Base-by-base conservation (phyloP, 129 eudicot genomes). In the Saposhnikovia divaricata region DNA sequence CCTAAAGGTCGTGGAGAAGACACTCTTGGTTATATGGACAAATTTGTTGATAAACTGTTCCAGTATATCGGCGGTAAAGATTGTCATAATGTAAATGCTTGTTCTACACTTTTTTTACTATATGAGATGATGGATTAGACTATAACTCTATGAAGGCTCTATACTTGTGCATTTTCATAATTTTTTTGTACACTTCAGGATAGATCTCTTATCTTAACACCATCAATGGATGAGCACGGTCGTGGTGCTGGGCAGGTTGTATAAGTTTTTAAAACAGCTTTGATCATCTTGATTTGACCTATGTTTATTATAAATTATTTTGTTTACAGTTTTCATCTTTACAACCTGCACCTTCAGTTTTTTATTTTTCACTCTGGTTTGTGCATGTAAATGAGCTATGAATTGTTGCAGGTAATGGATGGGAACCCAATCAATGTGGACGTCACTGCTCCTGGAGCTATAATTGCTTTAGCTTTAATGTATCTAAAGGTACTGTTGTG, bases 371-470 rank as follows among this genome's bases (percentile, higher is more conserved):
- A 25, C 57, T 79, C 78, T 53, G 74, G 78, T 76, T 61, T 45
- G 74, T 53, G 37, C 28, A 77, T 81, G 72, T 51, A 40, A 74
- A 23, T 74, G 74, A 44, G 46, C 76, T 65, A 48, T 69, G n/a
- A 80, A 46, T 79, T 83, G 75, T 65, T 43, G 59, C 61, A 94
- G 98, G 82, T 89, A 82, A 80, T 85, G 87, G 98, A 95, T 81
- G 96, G 93, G 83, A 84, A 82, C 44, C 86, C 85, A 55, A 83
- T 95, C 74, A 95, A 95, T 75, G 86, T 95, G 81, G 98, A 95
- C 82, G 98, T 95, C 69, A 95, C 98, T 76, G 97, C 98, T 75
- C 98, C 98, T 75, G 98, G 97, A 75, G 97, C 98, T 76, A 89
- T 89, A 75, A 88, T 95, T 77, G 97, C 98, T 84, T 82, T 95